These are phyloP conservation scores for Lolium perenne DNA, from an alignment of 176 grass and related monocot genomes.

Conservation along the genomic window DNA sequence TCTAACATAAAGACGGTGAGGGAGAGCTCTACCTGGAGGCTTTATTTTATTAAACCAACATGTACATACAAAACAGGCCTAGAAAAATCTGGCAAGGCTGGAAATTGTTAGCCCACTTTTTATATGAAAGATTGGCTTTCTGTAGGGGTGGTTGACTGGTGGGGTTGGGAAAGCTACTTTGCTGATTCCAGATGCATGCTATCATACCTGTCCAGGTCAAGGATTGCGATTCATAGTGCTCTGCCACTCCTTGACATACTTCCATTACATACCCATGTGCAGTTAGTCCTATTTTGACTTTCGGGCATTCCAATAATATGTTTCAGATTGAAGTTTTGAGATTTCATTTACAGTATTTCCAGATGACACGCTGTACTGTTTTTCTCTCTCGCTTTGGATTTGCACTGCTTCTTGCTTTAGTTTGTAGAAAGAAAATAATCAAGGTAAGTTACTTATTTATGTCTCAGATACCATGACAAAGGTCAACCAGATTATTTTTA, in stretches of 20 bases:
- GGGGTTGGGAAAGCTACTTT: not conserved
- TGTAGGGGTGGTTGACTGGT: not conserved
- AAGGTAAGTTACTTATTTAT: not conserved
- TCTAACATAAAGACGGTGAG: not conserved
- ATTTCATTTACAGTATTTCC: not conserved
- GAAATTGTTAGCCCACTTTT: not conserved
- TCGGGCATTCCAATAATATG: not conserved
- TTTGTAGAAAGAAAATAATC: not conserved
- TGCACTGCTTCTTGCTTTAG: not conserved
- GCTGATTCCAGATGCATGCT: constrained; percentile 11
- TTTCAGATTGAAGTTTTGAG: not conserved
- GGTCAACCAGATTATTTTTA: not conserved
- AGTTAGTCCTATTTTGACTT: constrained; percentile 19
- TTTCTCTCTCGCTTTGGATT: not conserved
- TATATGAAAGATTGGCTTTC: not conserved
- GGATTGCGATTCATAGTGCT: not conserved
- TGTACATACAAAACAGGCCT: not conserved
- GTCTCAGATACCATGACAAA: not conserved
- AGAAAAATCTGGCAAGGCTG: not conserved
- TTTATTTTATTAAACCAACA: not conserved
- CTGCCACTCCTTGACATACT: constrained; percentile 25
- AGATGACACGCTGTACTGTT: not conserved
- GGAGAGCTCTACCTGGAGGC: not conserved
- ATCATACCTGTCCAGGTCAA: not conserved
- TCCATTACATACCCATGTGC: constrained; percentile 16